A percentile compares a stretch with the other conserved stretches of the same genome.
These are phyloP conservation scores for Teunomyces tritomae DNA, from an alignment of 805 yeast species.

Conservation along the genomic window DNA sequence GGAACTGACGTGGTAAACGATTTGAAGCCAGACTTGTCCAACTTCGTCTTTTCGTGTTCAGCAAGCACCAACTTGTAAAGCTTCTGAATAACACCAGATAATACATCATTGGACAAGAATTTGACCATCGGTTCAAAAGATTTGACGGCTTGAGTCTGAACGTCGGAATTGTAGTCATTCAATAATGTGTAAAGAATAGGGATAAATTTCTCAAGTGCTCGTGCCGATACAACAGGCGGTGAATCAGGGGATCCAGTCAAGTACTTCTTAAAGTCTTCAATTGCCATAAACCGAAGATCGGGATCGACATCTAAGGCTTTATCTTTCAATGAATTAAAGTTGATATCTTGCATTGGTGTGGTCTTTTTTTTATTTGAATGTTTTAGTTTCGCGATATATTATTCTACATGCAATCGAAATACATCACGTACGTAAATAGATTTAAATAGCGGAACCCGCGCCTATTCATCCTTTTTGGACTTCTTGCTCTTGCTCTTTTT, in stretches of 20 bases:
- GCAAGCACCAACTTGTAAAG: constrained; percentile 21
- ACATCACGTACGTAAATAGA: not conserved
- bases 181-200: constrained; percentile 44
- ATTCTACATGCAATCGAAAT: not conserved
- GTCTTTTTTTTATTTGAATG: not conserved
- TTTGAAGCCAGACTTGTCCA: constrained; percentile 13
- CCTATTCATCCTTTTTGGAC: not conserved
- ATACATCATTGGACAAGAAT: constrained; percentile 29
- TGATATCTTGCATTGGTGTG: constrained; percentile 22
- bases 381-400: not conserved
- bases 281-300: constrained; percentile 81
- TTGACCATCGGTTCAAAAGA: constrained; percentile 50
- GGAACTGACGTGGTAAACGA: constrained; percentile 48
- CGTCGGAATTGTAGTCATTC: constrained; percentile 65
- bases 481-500: constrained; percentile 5
- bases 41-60: constrained; percentile 15
- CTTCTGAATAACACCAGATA: constrained; percentile 26
- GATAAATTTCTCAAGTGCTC: constrained; percentile 21
- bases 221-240: constrained; percentile 2
- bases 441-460: no score
- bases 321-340: constrained; percentile 31
- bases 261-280: constrained; percentile 62
- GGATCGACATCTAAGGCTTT: constrained; percentile 69
- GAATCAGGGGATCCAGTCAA: constrained; percentile 23
- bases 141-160: constrained; percentile 70